Conservation (phyloP, 176 grass and related monocot species). For the Eleusine indica region DNA sequence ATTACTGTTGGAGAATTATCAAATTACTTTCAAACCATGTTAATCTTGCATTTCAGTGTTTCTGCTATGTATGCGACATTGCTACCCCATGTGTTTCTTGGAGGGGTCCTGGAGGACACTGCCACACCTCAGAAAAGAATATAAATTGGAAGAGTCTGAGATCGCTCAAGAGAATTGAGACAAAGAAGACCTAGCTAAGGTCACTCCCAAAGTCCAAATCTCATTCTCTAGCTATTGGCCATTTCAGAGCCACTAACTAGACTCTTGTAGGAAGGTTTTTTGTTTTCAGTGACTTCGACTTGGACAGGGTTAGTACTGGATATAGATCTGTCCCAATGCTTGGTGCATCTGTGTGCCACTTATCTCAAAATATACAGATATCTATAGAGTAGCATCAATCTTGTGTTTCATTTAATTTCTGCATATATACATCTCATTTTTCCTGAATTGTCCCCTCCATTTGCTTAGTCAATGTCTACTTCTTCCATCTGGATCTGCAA, state of each 20-base stretch:
- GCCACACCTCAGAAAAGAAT: conserved; percentile 45
- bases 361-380: background rate
- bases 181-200: background rate
- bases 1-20: background rate
- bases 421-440: background rate
- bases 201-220: background rate
- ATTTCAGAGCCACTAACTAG: background rate
- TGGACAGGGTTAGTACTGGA: conserved; percentile 17
- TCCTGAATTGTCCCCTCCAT: background rate
- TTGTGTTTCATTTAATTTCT: conserved; percentile 1
- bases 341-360: background rate
- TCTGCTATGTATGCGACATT: conserved; percentile 66
- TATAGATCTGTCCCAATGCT: background rate
- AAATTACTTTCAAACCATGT: conserved; percentile 2
- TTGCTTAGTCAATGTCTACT: conserved; percentile 4
- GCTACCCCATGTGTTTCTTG: conserved; percentile 52
- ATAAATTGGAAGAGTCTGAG: conserved; percentile 40
- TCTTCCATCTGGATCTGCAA: background rate
- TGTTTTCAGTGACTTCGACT: background rate
- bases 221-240: background rate
- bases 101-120: conserved; percentile 43
- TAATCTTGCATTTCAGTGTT: conserved; percentile 47
- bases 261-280: background rate
- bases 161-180: background rate
- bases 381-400: background rate